Evolutionary conservation across 441 rosid species (phyloP), one percentile per base, ranked within the genome.

Genomic region (Raphanus hybrid): DNA sequence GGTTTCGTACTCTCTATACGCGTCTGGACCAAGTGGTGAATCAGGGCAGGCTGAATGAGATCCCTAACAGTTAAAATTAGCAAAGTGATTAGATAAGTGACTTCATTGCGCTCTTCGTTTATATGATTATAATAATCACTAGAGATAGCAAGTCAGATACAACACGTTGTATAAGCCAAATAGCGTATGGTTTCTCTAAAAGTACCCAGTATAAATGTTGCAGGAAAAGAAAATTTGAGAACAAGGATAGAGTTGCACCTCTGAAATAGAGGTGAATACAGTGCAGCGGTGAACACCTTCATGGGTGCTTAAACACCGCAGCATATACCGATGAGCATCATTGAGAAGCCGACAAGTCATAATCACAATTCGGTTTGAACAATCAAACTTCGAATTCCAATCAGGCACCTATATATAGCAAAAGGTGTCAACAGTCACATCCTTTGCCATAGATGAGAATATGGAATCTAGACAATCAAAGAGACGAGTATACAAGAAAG

Each of bases 21-120:
- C 99, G 75, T 95, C 98, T 16, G 98, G 88, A 76, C 99, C 98
- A 70, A 95, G 81, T 82, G 99, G 99, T 52, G 97, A 95, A 81
- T 90, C 92, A 58, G 94, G 91, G 76, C 81, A 91, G 7, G 86
- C 86, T 61, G 96, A 90, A 81, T 95, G 98, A 81, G 96, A 91
- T 79, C 86, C 84, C 98, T 95, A 71, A 77, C 29, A 70, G 9
- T 27, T 15, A 43, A 64, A 77, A 59, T 60, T 15, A 70, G 34
- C 3, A 32, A 5, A 29, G 66, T 71, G 34, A 64, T 34, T 5
- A 70, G 55, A 58, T 1, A 58, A 23, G 14, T 29, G 54, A 52
- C 29, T 23, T 10, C 3, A 59, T 59, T 59, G 2, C 43, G 6
- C 37, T 29, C 41, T 34, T 34, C 4, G 23, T 15, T 2, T 63